Conservation (phyloP, 345 rosid genomes). For the Camelina hispida region DNA sequence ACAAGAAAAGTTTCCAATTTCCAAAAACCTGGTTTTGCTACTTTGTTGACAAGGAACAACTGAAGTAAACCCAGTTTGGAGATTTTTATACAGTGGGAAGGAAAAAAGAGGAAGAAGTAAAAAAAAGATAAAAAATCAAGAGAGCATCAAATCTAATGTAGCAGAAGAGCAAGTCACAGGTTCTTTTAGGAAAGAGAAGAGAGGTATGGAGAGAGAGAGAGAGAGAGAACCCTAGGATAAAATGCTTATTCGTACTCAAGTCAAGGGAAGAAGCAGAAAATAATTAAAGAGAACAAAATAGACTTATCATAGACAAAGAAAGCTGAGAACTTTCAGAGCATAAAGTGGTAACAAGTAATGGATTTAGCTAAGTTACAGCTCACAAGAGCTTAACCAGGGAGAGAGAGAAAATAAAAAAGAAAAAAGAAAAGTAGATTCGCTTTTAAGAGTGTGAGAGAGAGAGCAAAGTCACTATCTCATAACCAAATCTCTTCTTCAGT, state of each 20-base stretch:
- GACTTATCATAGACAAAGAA: constrained; percentile 56
- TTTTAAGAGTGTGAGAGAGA: constrained; percentile 48
- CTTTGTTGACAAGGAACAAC: constrained; percentile 62
- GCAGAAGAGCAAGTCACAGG: constrained; percentile 53
- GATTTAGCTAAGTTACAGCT: constrained; percentile 72
- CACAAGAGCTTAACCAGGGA: constrained; percentile 39
- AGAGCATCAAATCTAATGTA: constrained; percentile 72
- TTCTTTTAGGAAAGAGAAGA: constrained; percentile 47
- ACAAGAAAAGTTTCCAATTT: constrained; percentile 49
- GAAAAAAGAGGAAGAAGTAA: constrained; percentile 53
- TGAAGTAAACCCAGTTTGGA: constrained; percentile 52
- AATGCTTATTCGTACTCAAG: constrained; percentile 47
- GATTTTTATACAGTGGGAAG: constrained; percentile 65
- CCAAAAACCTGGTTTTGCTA: constrained; percentile 50
- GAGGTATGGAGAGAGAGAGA: constrained; percentile 18
- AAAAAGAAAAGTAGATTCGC: constrained; percentile 76
- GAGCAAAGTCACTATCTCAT: constrained; percentile 47
- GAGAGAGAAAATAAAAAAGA: neutral
- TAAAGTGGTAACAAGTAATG: constrained; percentile 72
- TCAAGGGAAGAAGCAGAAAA: constrained; percentile 46
- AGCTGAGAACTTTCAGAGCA: constrained; percentile 93
- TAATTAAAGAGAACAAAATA: constrained; percentile 45
- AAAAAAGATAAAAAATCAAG: constrained; percentile 50
- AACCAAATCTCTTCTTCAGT: constrained; percentile 47
- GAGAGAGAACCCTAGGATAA: constrained; percentile 48